Evolutionary conservation across 2,329 filamentous ascomycete genomes (phyloP).

Genomic region (Metarhizium brunneum): DNA sequence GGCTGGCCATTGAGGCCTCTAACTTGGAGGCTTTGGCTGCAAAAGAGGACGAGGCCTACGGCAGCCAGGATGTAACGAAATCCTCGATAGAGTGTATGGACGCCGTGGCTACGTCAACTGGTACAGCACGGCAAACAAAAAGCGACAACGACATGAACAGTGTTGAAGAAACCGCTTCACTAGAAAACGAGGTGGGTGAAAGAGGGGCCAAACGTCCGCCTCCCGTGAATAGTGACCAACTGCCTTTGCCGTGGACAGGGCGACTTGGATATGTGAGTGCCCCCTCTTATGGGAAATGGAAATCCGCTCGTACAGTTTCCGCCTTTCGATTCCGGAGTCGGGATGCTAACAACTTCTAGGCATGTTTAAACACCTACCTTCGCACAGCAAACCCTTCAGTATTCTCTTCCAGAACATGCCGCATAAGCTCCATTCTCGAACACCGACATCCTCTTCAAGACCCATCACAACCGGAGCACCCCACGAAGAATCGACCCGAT

Average conservation of each 20-base stretch:
- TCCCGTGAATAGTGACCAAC: slow-evolving; percentile 70
- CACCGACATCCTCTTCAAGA: slow-evolving; percentile 75
- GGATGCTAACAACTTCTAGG: slow-evolving; percentile 32
- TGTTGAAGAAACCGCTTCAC: neutral
- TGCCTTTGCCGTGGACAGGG: slow-evolving; percentile 87
- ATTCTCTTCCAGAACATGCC: slow-evolving; percentile 85
- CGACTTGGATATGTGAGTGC: slow-evolving; percentile 71
- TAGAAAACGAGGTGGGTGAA: slow-evolving; percentile 13
- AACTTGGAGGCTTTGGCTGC: slow-evolving; percentile 11
- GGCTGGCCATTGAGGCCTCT: slow-evolving; percentile 35
- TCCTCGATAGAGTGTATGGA: neutral
- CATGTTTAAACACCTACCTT: slow-evolving; percentile 88
- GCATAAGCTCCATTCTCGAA: slow-evolving; percentile 82
- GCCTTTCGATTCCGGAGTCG: neutral
- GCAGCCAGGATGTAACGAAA: neutral
- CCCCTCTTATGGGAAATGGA: neutral
- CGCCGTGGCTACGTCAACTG: neutral
- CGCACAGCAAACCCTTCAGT: slow-evolving; percentile 72
- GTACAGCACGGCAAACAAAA: neutral
- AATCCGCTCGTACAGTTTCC: neutral
- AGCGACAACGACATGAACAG: neutral
- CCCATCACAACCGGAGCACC: slow-evolving; percentile 65
- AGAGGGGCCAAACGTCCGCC: slow-evolving; percentile 50
- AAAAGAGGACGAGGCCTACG: neutral
- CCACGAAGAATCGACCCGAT: slow-evolving; percentile 80